phyloP scores from a whole-genome alignment of 164 flowering plant genomes.

The Tinospora cordifolia region DNA sequence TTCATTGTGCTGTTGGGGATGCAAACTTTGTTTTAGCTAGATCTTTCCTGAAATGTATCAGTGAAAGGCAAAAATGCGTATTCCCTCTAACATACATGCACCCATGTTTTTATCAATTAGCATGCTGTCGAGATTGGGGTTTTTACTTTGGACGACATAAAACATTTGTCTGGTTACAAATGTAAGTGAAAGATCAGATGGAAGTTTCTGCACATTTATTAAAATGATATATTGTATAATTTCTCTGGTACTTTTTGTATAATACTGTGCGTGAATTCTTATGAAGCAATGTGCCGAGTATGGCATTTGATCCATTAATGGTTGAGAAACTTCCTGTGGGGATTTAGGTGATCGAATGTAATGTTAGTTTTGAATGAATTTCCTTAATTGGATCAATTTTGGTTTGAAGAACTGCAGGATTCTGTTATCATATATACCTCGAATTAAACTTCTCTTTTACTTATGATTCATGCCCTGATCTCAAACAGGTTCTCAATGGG shows the following conservation, averaged over 20 bases:
- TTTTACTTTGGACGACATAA: background rate
- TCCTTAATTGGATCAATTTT: background rate
- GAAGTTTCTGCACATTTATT: background rate
- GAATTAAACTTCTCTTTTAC: background rate
- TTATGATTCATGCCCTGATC: constrained; percentile 1
- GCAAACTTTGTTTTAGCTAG: no score
- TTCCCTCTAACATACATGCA: background rate
- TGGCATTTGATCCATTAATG: background rate
- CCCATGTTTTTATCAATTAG: no score
- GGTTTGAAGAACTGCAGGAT: background rate
- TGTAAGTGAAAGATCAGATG: background rate
- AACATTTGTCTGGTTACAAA: background rate
- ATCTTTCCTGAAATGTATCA: no score
- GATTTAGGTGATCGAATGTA: background rate
- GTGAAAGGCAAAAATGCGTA: background rate
- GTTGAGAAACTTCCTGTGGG: background rate
- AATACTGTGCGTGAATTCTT: no score
- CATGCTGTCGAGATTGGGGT: no score
- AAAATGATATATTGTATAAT: background rate
- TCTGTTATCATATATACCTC: background rate
- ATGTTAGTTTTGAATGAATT: background rate
- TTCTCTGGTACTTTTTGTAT: no score
- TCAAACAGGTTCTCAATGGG: constrained; percentile 19
- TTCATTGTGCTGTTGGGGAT: no score
- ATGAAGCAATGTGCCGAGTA: no score